Evolutionary conservation across 345 rosid genomes (phyloP).

Genomic region (Salix udensis): DNA sequence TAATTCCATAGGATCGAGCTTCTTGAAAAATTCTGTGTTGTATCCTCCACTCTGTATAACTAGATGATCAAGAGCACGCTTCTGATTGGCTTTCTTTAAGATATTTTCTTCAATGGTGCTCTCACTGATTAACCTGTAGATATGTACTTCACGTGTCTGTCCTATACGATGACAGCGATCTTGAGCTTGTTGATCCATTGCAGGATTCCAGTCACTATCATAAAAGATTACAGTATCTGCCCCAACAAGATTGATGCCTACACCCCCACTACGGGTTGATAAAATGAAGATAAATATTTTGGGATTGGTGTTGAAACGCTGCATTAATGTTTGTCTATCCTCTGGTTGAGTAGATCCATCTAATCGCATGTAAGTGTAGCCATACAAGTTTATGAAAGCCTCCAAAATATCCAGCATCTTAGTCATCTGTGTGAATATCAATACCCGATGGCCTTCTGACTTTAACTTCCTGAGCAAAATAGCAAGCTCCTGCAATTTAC

Average conservation of each 20-base stretch:
- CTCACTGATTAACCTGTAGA: slow-evolving; percentile 93
- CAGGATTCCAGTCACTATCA: slow-evolving; percentile 99
- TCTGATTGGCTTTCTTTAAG: slow-evolving; percentile 97
- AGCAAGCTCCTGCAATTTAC: slow-evolving; percentile 97
- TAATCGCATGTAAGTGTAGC: slow-evolving; percentile 97
- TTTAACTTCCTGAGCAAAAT: slow-evolving; percentile 79
- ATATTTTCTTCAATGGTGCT: slow-evolving; percentile 98
- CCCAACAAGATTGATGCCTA: slow-evolving; percentile 97
- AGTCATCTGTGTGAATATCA: slow-evolving; percentile 99
- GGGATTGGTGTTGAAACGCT: slow-evolving; percentile 97
- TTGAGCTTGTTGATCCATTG: slow-evolving; percentile 99
- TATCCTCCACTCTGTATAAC: slow-evolving; percentile 97
- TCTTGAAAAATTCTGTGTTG: slow-evolving; percentile 96
- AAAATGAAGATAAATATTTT: slow-evolving; percentile 92
- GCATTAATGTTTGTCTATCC: slow-evolving; percentile 99
- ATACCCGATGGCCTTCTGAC: slow-evolving; percentile 91
- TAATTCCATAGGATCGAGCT: slow-evolving; percentile 97
- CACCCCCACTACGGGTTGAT: slow-evolving; percentile 99
- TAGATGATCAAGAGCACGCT: slow-evolving; percentile 95
- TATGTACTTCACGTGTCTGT: slow-evolving; percentile 98
- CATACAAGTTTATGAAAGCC: slow-evolving; percentile 92
- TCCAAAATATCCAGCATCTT: slow-evolving; percentile 98
- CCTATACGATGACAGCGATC: slow-evolving; percentile 99
- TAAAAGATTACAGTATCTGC: slow-evolving; percentile 99
- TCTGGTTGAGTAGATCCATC: slow-evolving; percentile 99